These are phyloP conservation scores for Ustilago bromivora DNA, from an alignment of 1,284 basidiomycete species.

Conservation along the genomic window DNA sequence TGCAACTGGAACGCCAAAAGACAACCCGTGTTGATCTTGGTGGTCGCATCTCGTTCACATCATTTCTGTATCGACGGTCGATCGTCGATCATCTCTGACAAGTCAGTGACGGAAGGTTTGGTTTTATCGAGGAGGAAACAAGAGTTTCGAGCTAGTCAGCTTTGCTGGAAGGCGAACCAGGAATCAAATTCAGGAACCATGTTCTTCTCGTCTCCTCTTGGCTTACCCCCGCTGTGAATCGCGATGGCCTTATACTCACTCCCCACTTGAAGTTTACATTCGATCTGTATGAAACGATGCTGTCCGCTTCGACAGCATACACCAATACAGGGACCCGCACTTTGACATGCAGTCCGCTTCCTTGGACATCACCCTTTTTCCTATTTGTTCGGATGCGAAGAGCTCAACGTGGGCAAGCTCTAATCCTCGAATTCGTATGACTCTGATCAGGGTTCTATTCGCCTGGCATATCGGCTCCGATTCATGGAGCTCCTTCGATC, in stretches of 20 bases:
- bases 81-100: slow-evolving; percentile 13
- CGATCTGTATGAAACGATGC: too few relatives aligned
- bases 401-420: slow-evolving; percentile 1
- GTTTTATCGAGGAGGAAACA: neutral
- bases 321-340: too few relatives aligned
- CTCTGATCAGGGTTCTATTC: neutral
- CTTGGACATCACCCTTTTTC: neutral
- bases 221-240: neutral
- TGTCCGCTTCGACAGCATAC: too few relatives aligned
- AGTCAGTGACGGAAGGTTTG: slow-evolving; percentile 14
- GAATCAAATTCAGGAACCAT: neutral
- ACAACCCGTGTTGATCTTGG: slow-evolving; percentile 10
- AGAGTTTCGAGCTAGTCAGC: neutral
- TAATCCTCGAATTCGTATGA: neutral
- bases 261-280: too few relatives aligned
- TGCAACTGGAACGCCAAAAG: neutral
- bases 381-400: neutral
- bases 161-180: neutral
- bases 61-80: neutral
- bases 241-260: too few relatives aligned
- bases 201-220: neutral
- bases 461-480: slow-evolving; percentile 2
- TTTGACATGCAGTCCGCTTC: neutral
- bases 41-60: neutral
- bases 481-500: slow-evolving; percentile 1